Evolutionary conservation across 352 stramenopile genomes (phyloP).

Genomic region (Thalassiosira hispida): DNA sequence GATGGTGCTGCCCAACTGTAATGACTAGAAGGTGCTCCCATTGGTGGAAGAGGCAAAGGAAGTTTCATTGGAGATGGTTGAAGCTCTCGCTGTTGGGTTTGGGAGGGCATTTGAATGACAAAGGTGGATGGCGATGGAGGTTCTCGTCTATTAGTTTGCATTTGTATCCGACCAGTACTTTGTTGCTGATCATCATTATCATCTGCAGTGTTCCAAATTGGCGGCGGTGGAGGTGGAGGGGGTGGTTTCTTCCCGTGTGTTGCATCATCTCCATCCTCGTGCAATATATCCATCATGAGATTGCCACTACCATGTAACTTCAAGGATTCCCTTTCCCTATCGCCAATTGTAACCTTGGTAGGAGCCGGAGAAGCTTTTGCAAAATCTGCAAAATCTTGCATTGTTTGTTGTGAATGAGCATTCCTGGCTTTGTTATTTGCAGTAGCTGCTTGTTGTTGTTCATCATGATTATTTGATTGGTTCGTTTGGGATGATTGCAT

Average conservation of each 20-base stretch:
- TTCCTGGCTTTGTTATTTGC: not conserved
- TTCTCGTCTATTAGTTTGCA: not conserved
- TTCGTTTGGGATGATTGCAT: too few species aligned
- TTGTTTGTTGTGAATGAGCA: not conserved
- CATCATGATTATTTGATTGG: not conserved
- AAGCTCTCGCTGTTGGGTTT: conserved; percentile 6
- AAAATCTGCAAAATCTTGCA: conserved; percentile 13
- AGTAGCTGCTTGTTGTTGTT: not conserved
- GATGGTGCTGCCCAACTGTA: not conserved
- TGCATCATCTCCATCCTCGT: not conserved
- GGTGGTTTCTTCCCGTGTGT: not conserved
- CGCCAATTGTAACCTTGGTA: conserved; percentile 37
- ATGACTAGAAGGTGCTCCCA: not conserved
- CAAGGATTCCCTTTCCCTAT: conserved; percentile 3
- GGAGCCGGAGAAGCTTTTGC: conserved; percentile 34
- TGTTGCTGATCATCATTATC: not conserved
- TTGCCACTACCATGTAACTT: conserved; percentile 1
- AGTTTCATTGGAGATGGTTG: conserved; percentile 16
- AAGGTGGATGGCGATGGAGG: conserved; percentile 31
- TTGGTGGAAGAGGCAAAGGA: not conserved
- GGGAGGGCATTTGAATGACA: conserved; percentile 18
- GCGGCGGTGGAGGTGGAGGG: not conserved
- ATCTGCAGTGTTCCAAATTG: too few species aligned
- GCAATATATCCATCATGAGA: not conserved
- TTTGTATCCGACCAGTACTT: not conserved